Base-by-base conservation (phyloP, 2,329 filamentous ascomycete genomes). In the Aspergillus uvarum region DNA sequence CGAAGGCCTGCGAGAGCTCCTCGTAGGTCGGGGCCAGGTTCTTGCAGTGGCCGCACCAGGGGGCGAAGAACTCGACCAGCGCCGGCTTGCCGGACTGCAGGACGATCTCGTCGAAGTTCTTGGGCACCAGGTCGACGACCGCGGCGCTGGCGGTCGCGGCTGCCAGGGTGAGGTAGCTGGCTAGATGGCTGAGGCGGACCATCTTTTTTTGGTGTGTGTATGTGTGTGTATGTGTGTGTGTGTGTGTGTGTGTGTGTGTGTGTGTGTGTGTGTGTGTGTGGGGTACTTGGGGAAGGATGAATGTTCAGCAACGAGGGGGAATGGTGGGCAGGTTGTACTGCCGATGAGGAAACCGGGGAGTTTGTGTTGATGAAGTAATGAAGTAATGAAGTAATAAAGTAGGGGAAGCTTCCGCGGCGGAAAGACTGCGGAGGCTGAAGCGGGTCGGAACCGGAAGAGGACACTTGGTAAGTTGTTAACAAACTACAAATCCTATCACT, bases 21-120 rank as follows among this genome's bases (percentile, higher is more conserved):
- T 99, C 95, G 79, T 96, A 99, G 61, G 96, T 82, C 53, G 95
- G 96, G 16, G 95, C 95, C 35, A 99, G 89, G 73, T 82, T 96
- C 86, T 98, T 98, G 91, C 95, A 99, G 84, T 99, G 95, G 32
- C 95, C 96, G 74, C 95, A 99, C 95, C 95, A 99, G 24, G 94
- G 93, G 35, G 95, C 95, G 74, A 96, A 98, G 85, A 99, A 99
- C 78, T 98, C 93, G 70, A 98, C 92, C 26, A 99, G 88, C 0
- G 95, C 93, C 48, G 95, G 94, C 82, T 96, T 98, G 78, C 92
- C 92, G 50, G 91, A 94, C 76, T 96, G 87, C 62, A 96, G 84
- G 65, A 96, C 92, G 58, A 96, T 83, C 51, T 89, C 81, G 82
- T 98, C 94, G 77, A 99, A 99, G 83, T 97, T 99, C 70, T 82